A percentile compares a stretch with the other conserved stretches of the same genome.
Evolutionary conservation across 371 early-diverging fungal genomes (phyloP).

Genomic region (Rhizopus arrhizus): DNA sequence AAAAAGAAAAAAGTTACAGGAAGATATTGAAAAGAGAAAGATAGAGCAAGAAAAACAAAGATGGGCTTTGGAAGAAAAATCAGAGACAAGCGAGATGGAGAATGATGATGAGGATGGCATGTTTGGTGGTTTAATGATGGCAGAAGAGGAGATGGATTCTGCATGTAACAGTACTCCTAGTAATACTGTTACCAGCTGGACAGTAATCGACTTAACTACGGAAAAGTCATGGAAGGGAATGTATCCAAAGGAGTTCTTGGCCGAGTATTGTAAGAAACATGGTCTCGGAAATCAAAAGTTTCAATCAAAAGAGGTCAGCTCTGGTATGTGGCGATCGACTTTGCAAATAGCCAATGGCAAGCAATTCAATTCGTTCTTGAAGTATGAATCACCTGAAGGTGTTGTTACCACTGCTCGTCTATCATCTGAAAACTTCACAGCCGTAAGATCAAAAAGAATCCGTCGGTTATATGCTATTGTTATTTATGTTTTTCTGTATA

Average conservation of each 20-base stretch:
- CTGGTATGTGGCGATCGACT: slow-evolving; percentile 29
- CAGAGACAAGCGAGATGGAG: slow-evolving; percentile 9
- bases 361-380: background rate
- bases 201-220: slow-evolving; percentile 24
- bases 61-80: slow-evolving; percentile 27
- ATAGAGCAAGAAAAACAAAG: slow-evolving; percentile 22
- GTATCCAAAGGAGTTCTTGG: slow-evolving; percentile 46
- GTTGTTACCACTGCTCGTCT: slow-evolving; percentile 10
- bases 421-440: slow-evolving; percentile 65
- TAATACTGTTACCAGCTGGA: slow-evolving; percentile 8
- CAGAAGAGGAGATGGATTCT: slow-evolving; percentile 14
- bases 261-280: slow-evolving; percentile 36
- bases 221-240: slow-evolving; percentile 50
- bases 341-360: slow-evolving; percentile 18
- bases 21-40: slow-evolving; percentile 25
- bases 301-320: slow-evolving; percentile 10
- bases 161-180: background rate
- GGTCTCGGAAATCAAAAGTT: slow-evolving; percentile 19
- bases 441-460: slow-evolving; percentile 32
- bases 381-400: slow-evolving; percentile 22
- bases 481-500: background rate
- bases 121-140: slow-evolving; percentile 31
- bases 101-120: slow-evolving; percentile 21
- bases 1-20: slow-evolving; percentile 33
- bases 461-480: no score